Evolutionary conservation across 73 alveolate species (phyloP).

Genomic region (Paramecium sexaurelia): DNA sequence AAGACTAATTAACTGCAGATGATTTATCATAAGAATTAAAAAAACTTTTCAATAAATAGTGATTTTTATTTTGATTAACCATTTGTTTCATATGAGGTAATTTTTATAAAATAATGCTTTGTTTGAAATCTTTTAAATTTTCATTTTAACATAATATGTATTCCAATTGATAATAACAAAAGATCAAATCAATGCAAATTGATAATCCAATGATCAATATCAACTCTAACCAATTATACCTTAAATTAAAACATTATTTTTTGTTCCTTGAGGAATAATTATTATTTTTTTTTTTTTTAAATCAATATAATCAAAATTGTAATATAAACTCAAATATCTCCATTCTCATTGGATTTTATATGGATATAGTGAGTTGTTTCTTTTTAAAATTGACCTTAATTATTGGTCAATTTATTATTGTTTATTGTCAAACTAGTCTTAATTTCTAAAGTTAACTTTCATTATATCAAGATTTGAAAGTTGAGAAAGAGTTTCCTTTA

Average conservation of each 20-base stretch:
- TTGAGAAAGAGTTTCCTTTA: constrained; percentile 31
- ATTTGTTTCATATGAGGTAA: background rate
- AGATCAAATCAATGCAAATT: too few species aligned
- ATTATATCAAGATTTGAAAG: background rate
- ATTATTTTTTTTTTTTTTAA: background rate
- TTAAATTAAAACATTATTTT: too few species aligned
- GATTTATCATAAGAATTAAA: background rate
- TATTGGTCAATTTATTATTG: background rate
- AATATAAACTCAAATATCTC: background rate
- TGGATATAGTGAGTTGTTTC: background rate
- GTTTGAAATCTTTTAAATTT: background rate
- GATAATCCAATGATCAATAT: too few species aligned
- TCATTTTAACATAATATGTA: background rate
- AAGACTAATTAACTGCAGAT: background rate
- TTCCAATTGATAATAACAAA: too few species aligned
- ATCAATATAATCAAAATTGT: background rate
- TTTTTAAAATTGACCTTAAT: background rate
- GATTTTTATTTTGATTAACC: background rate
- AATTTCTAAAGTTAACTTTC: background rate
- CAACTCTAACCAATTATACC: too few species aligned
- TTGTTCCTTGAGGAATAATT: background rate
- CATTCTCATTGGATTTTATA: background rate
- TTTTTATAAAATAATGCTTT: background rate
- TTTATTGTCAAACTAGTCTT: background rate
- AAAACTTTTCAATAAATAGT: background rate